These are phyloP conservation scores for Saussurea involucrata DNA, from an alignment of 129 eudicot species.

Conservation along the genomic window DNA sequence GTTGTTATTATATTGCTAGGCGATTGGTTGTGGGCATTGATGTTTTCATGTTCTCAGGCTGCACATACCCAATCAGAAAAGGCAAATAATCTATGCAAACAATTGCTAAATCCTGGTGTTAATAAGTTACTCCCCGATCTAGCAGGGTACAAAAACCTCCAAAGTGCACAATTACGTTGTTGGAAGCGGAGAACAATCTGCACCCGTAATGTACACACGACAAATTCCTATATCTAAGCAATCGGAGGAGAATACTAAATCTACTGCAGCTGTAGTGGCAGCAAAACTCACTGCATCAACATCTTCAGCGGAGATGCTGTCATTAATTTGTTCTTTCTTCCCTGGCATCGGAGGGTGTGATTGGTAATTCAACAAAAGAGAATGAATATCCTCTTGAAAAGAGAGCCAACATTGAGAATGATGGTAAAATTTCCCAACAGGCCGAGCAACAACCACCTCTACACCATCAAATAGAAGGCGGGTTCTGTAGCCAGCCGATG, in stretches of 20 bases:
- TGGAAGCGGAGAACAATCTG: constrained; percentile 40
- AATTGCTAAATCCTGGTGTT: constrained; percentile 25
- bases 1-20: background rate
- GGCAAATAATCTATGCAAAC: constrained; percentile 50
- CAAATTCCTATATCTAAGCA: constrained; percentile 43
- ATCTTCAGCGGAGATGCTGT: constrained; percentile 88
- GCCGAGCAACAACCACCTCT: no score
- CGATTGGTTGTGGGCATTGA: no score
- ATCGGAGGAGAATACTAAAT: constrained; percentile 61
- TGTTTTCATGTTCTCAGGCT: constrained; percentile 40
- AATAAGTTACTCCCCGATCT: constrained; percentile 27
- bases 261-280: constrained; percentile 90
- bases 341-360: constrained; percentile 70
- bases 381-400: constrained; percentile 60
- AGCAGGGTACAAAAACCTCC: constrained; percentile 25
- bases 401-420: constrained; percentile 35
- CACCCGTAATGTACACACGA: constrained; percentile 58
- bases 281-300: constrained; percentile 91
- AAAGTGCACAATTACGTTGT: constrained; percentile 28
- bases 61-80: constrained; percentile 70
- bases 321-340: constrained; percentile 80
- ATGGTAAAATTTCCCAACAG: no score
- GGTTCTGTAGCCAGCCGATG: constrained; percentile 43
- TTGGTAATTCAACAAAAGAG: constrained; percentile 43
- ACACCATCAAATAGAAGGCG: constrained; percentile 48